Base-by-base conservation (phyloP, 2,329 filamentous ascomycete species). In the Ceratocystis papillata region DNA sequence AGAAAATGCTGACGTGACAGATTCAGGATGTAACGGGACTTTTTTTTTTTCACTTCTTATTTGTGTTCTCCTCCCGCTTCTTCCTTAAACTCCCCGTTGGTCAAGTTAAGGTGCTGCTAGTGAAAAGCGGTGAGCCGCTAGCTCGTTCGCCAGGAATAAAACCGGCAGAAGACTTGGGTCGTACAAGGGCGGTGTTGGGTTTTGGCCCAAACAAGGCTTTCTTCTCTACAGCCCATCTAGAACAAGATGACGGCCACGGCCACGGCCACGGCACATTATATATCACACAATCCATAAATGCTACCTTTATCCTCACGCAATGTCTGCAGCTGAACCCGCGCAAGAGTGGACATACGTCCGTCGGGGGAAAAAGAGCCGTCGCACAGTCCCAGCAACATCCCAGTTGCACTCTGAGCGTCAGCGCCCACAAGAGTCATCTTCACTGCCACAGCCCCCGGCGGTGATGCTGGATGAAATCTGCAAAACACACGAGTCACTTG, bases 311-410 rank as follows among this genome's bases (percentile, higher is more conserved):
- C 1, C 22, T 28, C 22, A 3, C 2, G 2, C 25, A 41, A 57
- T 57, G 53, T 25, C 53, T 2, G 22, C 64, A 6, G 6, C 55
- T 4, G 22, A 45, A 28, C 59, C 60, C 53, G 37, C 64, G 4
- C 45, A 28, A n/a, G 61, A 66, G 20, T 66, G 65, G 65, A 66
- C 60, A 7, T 53, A 33, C n/a, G 59, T 66, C 17, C 60, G 33
- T 5, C 65, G 60, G 8, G 41, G 37, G 15, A 63, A 59, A 50
- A 59, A 59, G 37, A n/a, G 22, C 55, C 55, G 53, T n/a, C 57
- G 46, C 15, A 17, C 45, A 45, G 15, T 7, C 20, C 22, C 15
- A 10, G 15, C 22, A 7, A 57, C 25, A n/a, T 15, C 53, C 25
- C 45, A 48, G 28, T 50, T 41, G 1, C 5, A 15, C 12, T 28